phyloP scores from a whole-genome alignment of 2,329 filamentous ascomycete genomes.

The Blastomyces silverae region DNA sequence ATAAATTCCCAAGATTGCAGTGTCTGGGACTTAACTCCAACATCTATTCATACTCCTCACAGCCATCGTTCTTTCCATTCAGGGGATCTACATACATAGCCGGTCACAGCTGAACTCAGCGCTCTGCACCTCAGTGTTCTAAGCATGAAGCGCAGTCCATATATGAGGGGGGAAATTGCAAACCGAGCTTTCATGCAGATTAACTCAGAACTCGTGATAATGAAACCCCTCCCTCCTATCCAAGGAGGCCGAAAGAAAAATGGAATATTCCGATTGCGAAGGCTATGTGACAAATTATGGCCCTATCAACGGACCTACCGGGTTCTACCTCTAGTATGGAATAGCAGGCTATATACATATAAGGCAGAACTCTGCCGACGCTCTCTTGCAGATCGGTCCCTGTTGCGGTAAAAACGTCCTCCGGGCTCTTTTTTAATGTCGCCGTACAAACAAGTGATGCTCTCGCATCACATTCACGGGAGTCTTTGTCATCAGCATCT shows the following conservation, averaged over 20 bases:
- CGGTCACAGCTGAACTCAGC: not conserved
- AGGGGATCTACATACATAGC: not conserved
- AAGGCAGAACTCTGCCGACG: not conserved
- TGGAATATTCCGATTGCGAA: not conserved
- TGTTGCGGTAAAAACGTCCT: not conserved
- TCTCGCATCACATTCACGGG: not conserved
- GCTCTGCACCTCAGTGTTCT: not conserved
- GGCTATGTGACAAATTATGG: not conserved
- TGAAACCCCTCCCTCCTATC: not conserved
- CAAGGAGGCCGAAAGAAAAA: not conserved
- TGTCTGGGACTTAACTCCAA: not conserved
- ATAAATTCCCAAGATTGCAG: not conserved
- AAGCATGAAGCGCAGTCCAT: not conserved
- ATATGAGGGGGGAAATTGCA: too few relatives aligned
- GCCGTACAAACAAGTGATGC: not conserved
- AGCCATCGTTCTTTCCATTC: not conserved
- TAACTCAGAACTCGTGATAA: not conserved
- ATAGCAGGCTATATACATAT: not conserved
- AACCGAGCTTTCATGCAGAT: not conserved
- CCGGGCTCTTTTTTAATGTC: not conserved
- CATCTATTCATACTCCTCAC: not conserved
- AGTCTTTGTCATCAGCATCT: not conserved
- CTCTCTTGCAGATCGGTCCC: not conserved
- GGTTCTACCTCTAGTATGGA: not conserved
- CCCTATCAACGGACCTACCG: not conserved